These are phyloP conservation scores for Neonectria punicea DNA, from an alignment of 2,329 filamentous ascomycete species.

Conservation along the genomic window DNA sequence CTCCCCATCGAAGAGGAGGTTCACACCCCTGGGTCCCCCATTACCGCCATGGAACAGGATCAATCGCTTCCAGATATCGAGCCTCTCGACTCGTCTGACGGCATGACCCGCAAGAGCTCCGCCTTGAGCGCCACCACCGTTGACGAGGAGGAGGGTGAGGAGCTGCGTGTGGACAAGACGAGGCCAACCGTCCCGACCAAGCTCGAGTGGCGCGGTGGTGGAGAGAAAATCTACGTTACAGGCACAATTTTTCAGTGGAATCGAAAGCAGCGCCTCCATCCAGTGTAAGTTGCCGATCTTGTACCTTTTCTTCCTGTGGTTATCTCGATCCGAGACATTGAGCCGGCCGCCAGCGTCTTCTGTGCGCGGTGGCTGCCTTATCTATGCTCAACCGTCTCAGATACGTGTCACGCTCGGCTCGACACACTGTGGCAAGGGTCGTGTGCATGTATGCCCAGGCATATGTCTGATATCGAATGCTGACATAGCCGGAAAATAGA, in stretches of 20 bases:
- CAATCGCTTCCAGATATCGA: constrained; percentile 64
- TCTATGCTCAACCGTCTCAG: constrained; percentile 30
- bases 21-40: constrained; percentile 89
- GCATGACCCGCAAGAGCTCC: constrained; percentile 65
- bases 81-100: constrained; percentile 60
- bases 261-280: constrained; percentile 87
- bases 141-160: constrained; percentile 83
- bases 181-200: constrained; percentile 83
- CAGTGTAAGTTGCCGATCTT: constrained; percentile 72
- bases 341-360: constrained; percentile 34
- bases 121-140: constrained; percentile 70
- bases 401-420: constrained; percentile 34
- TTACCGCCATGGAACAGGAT: constrained; percentile 76
- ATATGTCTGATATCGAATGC: constrained; percentile 31
- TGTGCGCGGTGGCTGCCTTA: constrained; percentile 41
- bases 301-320: constrained; percentile 6
- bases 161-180: constrained; percentile 78
- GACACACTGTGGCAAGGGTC: constrained; percentile 5
- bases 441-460: not conserved
- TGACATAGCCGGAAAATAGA: constrained; percentile 46
- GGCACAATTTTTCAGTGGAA: constrained; percentile 99
- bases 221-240: constrained; percentile 94
- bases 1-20: constrained; percentile 94
- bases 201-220: constrained; percentile 85
- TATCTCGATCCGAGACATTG: constrained; percentile 36